Base-by-base conservation (phyloP, 2,329 filamentous ascomycete genomes). In the Nemania sp. region DNA sequence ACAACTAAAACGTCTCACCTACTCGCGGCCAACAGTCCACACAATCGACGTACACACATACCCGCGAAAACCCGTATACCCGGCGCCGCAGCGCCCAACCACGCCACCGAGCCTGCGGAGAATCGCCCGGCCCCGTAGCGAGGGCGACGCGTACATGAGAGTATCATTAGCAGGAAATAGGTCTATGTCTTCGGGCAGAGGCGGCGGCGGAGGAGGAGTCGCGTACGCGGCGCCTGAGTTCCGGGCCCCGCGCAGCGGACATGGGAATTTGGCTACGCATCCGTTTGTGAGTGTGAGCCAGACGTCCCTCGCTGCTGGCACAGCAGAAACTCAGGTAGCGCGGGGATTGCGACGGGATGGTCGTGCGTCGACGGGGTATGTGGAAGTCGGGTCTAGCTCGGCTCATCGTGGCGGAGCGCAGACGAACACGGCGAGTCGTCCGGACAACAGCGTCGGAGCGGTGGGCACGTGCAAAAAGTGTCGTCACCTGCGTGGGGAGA, bases 31-130 rank as follows among this genome's bases (percentile, higher is more conserved):
- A 0, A 52, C 52, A 1, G 52, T 66, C 34, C 53, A 62, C 47
- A 41, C 47, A 1, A 57, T 61, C 26, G 58, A 67, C 12, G 63
- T 73, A 20, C 66, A 72, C 52, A 57, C 60, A 4, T 68, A 68
- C 50, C 66, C 66, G 19, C 60, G 62, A 31, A 61, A 51, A 19
- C 66, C 66, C 6, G 31, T 58, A 9, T 67, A 64, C 36, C 63
- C 66, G 6, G 50, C 63, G 0, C 63, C 61, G 28, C 45, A 59
- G 22, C 34, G 26, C 1, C 55, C 62, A 1, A 5, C 20, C 0
- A 62, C 59, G 14, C 64, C 65, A 0, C 48, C 53, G 1, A 56
- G 39, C 3, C 54, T 63, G 31, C 39, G 49, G 14, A 34, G 54
- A 11, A 46, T 55, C 40, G 30, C 49, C 6, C 45, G 44, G 4